These are phyloP conservation scores for Rhizopogon vesiculosus DNA, from an alignment of 768 basidiomycete genomes.

Conservation along the genomic window DNA sequence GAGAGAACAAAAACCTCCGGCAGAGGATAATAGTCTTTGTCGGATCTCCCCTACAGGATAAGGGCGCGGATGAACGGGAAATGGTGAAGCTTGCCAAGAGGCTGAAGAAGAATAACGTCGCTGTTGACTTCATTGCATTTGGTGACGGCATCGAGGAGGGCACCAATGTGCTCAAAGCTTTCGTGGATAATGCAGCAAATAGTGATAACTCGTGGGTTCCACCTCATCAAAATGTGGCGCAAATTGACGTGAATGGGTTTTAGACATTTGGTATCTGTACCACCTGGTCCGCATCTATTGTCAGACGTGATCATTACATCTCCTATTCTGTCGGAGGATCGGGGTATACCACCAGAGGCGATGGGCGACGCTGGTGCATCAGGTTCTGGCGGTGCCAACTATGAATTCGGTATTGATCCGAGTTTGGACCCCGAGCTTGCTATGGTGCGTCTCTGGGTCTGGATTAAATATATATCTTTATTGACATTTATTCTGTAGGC, in stretches of 20 bases:
- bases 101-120: conserved; percentile 99
- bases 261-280: conserved; percentile 79
- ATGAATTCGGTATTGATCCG: conserved; percentile 92
- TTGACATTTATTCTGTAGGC: conserved; percentile 46
- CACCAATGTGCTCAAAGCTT: conserved; percentile 66
- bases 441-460: conserved; percentile 55
- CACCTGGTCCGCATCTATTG: conserved; percentile 73
- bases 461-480: background rate
- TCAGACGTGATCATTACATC: conserved; percentile 82
- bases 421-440: conserved; percentile 95
- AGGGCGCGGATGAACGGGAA: conserved; percentile 67
- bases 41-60: conserved; percentile 77
- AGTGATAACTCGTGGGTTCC: conserved; percentile 78
- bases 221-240: background rate
- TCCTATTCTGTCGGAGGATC: conserved; percentile 77
- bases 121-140: conserved; percentile 86
- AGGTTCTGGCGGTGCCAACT: conserved; percentile 48
- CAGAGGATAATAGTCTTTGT: conserved; percentile 95
- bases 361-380: conserved; percentile 46
- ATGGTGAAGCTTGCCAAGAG: conserved; percentile 93
- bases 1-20: conserved; percentile 97
- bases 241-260: background rate
- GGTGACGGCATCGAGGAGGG: conserved; percentile 85
- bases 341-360: conserved; percentile 61
- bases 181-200: conserved; percentile 78